phyloP scores from a whole-genome alignment of 2,329 filamentous ascomycete genomes.

The Sarocladium kiliense region DNA sequence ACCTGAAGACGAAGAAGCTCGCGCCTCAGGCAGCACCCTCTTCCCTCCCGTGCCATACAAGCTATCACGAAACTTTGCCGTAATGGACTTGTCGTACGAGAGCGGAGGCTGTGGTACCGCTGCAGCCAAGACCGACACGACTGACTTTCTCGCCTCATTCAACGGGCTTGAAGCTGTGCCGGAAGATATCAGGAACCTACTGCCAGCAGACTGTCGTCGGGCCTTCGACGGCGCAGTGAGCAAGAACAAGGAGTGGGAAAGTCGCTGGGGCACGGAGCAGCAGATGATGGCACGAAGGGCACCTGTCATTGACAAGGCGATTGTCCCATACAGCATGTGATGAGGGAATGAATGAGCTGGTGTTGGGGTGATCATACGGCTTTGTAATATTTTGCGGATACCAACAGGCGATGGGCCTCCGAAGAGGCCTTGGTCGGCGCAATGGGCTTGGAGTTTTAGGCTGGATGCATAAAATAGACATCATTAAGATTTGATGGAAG shows the following conservation, averaged over 20 bases:
- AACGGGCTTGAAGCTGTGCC: conserved; percentile 59
- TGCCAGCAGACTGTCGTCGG: conserved; percentile 64
- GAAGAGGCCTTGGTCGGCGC: neutral
- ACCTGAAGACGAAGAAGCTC: conserved; percentile 26
- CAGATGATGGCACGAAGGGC: conserved; percentile 45
- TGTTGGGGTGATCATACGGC: neutral
- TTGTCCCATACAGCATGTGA: conserved; percentile 51
- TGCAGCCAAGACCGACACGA: conserved; percentile 34
- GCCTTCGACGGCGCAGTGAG: conserved; percentile 65
- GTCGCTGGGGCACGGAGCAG: conserved; percentile 66
- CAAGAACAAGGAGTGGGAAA: conserved; percentile 67
- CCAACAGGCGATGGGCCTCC: conserved; percentile 4
- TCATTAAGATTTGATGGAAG: neutral
- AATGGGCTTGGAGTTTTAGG: neutral
- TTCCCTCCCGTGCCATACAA: conserved; percentile 45
- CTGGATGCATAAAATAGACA: neutral
- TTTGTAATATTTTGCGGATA: conserved; percentile 7
- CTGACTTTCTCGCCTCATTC: conserved; percentile 46
- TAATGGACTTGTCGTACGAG: conserved; percentile 52
- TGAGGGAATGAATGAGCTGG: conserved; percentile 12
- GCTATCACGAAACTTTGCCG: conserved; percentile 50
- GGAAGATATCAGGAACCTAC: conserved; percentile 58
- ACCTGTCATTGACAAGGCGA: conserved; percentile 59
- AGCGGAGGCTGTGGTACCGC: conserved; percentile 35
- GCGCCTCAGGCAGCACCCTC: conserved; percentile 20